A percentile compares a stretch with the other conserved stretches of the same genome.
Evolutionary conservation across 2,329 filamentous ascomycete genomes (phyloP).

Genomic region (Penicillium palitans): DNA sequence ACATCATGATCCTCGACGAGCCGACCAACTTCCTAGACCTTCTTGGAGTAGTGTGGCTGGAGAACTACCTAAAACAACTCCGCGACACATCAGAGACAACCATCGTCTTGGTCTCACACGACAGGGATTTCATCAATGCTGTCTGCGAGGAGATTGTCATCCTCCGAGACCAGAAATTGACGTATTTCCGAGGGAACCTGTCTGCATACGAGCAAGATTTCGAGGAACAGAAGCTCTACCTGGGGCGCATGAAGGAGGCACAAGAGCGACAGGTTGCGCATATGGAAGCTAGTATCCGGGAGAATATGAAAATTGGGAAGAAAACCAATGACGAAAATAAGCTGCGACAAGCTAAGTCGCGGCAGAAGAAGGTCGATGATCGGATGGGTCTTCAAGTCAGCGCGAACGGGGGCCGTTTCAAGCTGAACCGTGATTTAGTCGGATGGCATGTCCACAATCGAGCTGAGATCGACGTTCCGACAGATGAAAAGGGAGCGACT

Average conservation of each 20-base stretch:
- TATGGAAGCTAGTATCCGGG: constrained; percentile 73
- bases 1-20: constrained; percentile 80
- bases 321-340: constrained; percentile 81
- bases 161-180: constrained; percentile 68
- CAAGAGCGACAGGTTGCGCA: constrained; percentile 79
- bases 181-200: constrained; percentile 74
- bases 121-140: constrained; percentile 75
- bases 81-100: constrained; percentile 59
- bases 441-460: constrained; percentile 63
- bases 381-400: constrained; percentile 74
- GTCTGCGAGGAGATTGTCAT: constrained; percentile 76
- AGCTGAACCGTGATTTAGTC: constrained; percentile 70
- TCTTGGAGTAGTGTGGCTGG: constrained; percentile 80
- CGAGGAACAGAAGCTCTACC: constrained; percentile 63
- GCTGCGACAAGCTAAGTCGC: constrained; percentile 77
- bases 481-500: constrained; percentile 58
- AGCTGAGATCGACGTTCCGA: constrained; percentile 70
- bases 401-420: constrained; percentile 72
- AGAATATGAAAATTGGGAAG: constrained; percentile 73
- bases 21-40: constrained; percentile 86
- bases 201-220: constrained; percentile 69
- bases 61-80: constrained; percentile 65
- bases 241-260: constrained; percentile 75
- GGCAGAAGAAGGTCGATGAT: constrained; percentile 82
- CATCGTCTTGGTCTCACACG: constrained; percentile 78